Conservation (phyloP, 2,329 filamentous ascomycete genomes). For the Alternaria hordeiaustralica region DNA sequence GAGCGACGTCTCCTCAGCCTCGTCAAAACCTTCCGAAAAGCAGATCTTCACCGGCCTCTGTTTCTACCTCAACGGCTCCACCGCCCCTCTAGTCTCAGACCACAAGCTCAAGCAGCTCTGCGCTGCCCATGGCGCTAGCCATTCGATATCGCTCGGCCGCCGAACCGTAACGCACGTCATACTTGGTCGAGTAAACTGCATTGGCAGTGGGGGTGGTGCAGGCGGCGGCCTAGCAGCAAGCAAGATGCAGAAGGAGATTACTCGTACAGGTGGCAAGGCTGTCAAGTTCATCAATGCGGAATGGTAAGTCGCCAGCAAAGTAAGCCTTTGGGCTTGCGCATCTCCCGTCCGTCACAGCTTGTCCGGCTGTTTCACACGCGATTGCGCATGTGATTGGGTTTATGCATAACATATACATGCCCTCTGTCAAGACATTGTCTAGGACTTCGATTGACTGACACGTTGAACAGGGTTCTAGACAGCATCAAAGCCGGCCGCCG, state of each 20-base stretch:
- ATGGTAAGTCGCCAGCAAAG: conserved; percentile 61
- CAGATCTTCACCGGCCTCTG: conserved; percentile 73
- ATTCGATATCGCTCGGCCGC: conserved; percentile 74
- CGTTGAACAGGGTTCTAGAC: conserved; percentile 71
- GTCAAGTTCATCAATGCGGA: conserved; percentile 82
- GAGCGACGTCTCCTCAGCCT: background rate
- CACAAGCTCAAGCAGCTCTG: conserved; percentile 83
- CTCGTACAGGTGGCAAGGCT: conserved; percentile 68
- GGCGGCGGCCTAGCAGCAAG: conserved; percentile 77
- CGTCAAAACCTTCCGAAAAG: conserved; percentile 21
- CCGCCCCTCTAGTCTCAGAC: conserved; percentile 80
- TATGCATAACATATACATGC: background rate
- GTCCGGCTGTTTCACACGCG: background rate
- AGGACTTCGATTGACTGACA: conserved; percentile 15
- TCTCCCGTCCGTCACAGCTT: background rate
- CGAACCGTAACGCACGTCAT: conserved; percentile 86
- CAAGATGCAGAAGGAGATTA: conserved; percentile 84
- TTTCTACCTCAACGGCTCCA: conserved; percentile 89
- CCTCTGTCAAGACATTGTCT: background rate
- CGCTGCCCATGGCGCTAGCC: conserved; percentile 72
- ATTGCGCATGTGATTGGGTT: background rate
- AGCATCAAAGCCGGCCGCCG: conserved; percentile 78
- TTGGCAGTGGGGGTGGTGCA: conserved; percentile 67
- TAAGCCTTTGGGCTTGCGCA: background rate
- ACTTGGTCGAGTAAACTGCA: conserved; percentile 59